Base-by-base conservation (phyloP, 495 filamentous ascomycete genomes). In the Cercophora sp. region DNA sequence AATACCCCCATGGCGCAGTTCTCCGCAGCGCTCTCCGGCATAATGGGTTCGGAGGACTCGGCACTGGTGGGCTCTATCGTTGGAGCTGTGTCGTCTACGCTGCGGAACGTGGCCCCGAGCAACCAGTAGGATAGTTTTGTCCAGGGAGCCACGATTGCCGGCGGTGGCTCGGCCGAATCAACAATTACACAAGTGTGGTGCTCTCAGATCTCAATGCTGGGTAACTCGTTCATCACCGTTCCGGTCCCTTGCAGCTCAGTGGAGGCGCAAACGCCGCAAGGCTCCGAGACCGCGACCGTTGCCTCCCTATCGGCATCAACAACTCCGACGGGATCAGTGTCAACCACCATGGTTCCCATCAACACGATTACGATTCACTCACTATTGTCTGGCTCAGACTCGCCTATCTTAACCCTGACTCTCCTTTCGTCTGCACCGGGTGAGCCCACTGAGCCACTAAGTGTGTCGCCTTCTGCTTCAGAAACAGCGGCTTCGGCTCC, bases 51-150 rank as follows among this genome's bases (percentile, higher is more conserved):
- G 11, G 42, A 10, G 10, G 49, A 51, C 36, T 18, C 57, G 5
- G 53, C 27, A 9, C 27, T 59, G 15, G 48, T 52, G 8, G 23
- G 37, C 41, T 52, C 48, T 4, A 45, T 59, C 22, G 39, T 56
- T 11, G 54, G 53, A 23, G 53, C 39, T 16, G 50, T 56, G 16
- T 43, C 45, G 24, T 51, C 52, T 5, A 48, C 42, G 20, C 44
- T 59, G 18, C 48, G 45, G 29, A 49, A 47, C 48, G 31, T 56
- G 43, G 25, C 52, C 15, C 43, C 41, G 36, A 52, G 25, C 32
- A 42, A 34, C 29, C 41, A 48, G 34, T 23, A 39, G 19, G 40
- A 36, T 24, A 51, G 42, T 42, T 34, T 59, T 18, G 18, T 55
- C 19, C 45, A 32, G 25, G 44, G 42, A 34, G 52, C 36, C 4